phyloP scores from a whole-genome alignment of 345 rosid genomes.

The Eucalyptus melliodora region DNA sequence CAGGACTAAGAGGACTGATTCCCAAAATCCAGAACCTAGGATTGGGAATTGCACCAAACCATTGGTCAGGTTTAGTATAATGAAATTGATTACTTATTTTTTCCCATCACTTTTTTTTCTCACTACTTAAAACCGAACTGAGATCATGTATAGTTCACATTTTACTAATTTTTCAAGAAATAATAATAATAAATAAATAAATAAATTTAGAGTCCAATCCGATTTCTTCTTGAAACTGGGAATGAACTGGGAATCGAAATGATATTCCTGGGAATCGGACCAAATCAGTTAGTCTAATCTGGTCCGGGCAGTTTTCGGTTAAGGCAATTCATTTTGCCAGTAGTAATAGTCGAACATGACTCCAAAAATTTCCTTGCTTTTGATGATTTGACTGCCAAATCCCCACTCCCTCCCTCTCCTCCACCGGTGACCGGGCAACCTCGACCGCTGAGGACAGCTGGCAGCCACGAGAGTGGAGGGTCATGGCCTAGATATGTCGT shows the following conservation, averaged over 20 bases:
- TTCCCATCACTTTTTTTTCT: too few species aligned
- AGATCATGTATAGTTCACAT: too few species aligned
- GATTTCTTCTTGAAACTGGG: rapidly evolving
- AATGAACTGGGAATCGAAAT: rapidly evolving
- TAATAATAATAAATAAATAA: too few species aligned
- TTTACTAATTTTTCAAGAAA: too few species aligned
- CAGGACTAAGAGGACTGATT: rapidly evolving
- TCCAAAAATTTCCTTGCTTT: neutral
- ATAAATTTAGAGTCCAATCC: too few species aligned
- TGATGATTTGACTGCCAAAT: neutral
- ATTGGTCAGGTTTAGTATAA: rapidly evolving
- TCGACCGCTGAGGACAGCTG: neutral
- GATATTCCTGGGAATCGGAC: rapidly evolving
- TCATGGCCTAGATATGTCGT: neutral
- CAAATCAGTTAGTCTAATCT: rapidly evolving
- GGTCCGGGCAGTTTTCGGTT: rapidly evolving
- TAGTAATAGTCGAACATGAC: too few species aligned
- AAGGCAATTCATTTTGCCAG: rapidly evolving
- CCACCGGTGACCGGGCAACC: neutral
- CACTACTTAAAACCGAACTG: rapidly evolving
- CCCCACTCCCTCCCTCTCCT: neutral
- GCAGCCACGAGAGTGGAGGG: neutral
- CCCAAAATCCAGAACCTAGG: too few species aligned
- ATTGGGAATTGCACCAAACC: rapidly evolving
- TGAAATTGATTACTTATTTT: too few species aligned